Evolutionary conservation across 2,329 filamentous ascomycete species (phyloP), one percentile per base, ranked within the genome.

Genomic region (Ophiostoma himal-ulmi): DNA sequence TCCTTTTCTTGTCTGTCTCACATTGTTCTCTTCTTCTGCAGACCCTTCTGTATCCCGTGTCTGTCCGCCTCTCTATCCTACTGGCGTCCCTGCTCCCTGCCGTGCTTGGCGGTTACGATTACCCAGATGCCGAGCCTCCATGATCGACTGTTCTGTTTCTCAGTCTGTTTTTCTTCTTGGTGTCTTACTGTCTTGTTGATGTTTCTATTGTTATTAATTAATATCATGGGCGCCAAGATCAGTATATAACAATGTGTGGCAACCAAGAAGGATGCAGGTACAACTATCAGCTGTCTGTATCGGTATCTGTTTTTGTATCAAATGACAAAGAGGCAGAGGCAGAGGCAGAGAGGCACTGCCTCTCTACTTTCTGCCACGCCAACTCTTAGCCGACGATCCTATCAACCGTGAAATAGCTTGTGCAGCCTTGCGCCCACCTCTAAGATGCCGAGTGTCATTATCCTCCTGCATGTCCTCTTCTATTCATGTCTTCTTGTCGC

Each of bases 351-450:
- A 4, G 14, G 11, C 26, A 20, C 30, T 34, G 57, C 57, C 57
- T 30, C 7, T 54, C 10, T 22, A 26, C 2, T 22, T 8, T 22
- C 26, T 34, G 57, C 26, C 57, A 36, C 26, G 26, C n/a, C 52
- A 48, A 60, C 57, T 36, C 57, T 62, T 62, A 30, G 57, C 57
- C 26, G 57, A n/a, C 57, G 30, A 62, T 62, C 57, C 20, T 62
- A 34, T 36, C 36, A 17, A 62, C 57, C 57, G 57, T 10, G 26
- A 62, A 20, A 34, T 62, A 14, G 26, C 30, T 34, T 62, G 57
- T 36, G 57, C 57, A 62, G 57, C 57, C 57, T 36, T 62, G 57
- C 57, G 30, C 36, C 57, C 10, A 26, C 30, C 57, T 30, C 57
- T 30, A 62, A 62, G 57, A 7, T 17, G 57, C 57, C 17, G 57